phyloP scores from a whole-genome alignment of 768 basidiomycete genomes.

The Tremella yokohamensis region DNA sequence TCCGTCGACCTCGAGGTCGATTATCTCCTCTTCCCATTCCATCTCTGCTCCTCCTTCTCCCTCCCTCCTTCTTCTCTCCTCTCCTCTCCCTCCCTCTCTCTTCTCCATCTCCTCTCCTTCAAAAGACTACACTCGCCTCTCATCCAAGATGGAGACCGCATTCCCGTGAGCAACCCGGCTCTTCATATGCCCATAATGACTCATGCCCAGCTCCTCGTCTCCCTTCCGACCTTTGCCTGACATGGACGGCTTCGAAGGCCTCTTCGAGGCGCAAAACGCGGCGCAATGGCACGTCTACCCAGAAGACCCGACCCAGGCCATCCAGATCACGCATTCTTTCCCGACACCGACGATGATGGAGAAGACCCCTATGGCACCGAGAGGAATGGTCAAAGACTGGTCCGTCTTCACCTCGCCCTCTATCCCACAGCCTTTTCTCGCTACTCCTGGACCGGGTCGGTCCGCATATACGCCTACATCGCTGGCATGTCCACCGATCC shows the following conservation, averaged over 20 bases:
- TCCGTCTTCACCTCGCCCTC: background rate
- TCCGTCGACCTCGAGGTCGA: too few species aligned
- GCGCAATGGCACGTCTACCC: too few species aligned
- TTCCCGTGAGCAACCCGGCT: too few species aligned
- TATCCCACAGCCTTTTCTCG: background rate
- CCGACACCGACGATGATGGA: background rate
- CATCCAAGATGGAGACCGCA: too few species aligned
- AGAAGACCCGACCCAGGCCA: background rate
- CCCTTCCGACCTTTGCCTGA: background rate
- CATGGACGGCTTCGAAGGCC: conserved; percentile 1
- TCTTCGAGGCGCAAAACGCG: background rate
- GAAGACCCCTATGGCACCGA: background rate
- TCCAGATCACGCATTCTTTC: background rate
- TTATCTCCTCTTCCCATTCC: background rate
- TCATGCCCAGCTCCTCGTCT: background rate
- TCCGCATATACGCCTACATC: background rate
- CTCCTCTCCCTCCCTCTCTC: background rate
- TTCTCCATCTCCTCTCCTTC: background rate
- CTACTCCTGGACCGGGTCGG: background rate
- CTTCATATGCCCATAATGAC: background rate
- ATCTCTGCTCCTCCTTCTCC: background rate
- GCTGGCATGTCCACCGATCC: background rate
- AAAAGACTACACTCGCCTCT: background rate
- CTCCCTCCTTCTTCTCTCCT: background rate
- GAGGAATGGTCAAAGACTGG: background rate